Conservation (phyloP, 2,329 filamentous ascomycete species). For the Paracamarosporium sp. region DNA sequence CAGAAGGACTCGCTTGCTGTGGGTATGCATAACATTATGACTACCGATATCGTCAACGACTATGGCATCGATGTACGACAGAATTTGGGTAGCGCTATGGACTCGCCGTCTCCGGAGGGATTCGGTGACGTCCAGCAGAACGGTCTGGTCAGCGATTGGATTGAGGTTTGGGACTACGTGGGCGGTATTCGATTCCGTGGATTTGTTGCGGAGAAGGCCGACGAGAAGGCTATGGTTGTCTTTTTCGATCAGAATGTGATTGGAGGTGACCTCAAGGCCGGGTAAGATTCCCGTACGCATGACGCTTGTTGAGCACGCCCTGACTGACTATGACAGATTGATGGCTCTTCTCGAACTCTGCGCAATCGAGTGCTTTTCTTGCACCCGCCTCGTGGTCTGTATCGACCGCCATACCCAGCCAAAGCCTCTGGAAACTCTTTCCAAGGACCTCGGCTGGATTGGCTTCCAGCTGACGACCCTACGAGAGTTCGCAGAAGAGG, state of each 20-base stretch:
- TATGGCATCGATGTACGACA: conserved; percentile 33
- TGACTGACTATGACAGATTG: conserved; percentile 49
- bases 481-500: conserved; percentile 71
- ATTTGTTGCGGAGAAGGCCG: conserved; percentile 75
- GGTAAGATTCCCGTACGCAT: conserved; percentile 63
- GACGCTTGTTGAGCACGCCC: conserved; percentile 3
- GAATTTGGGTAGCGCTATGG: conserved; percentile 31
- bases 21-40: conserved; percentile 65
- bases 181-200: conserved; percentile 85
- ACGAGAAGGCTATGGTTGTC: conserved; percentile 79
- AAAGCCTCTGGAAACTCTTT: conserved; percentile 69
- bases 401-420: conserved; percentile 73
- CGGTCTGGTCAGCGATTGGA: conserved; percentile 64
- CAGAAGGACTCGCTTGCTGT: conserved; percentile 84
- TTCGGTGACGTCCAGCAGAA: conserved; percentile 29
- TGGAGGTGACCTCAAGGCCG: conserved; percentile 82
- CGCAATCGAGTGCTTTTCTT: conserved; percentile 73
- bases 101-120: conserved; percentile 45
- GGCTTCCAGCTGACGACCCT: conserved; percentile 86
- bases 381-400: conserved; percentile 79
- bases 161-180: conserved; percentile 86
- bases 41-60: conserved; percentile 33
- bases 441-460: conserved; percentile 90
- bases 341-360: conserved; percentile 92
- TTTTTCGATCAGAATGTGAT: conserved; percentile 82